Conservation (phyloP, 2,329 filamentous ascomycete species). For the Purpureocillium lavendulum region DNA sequence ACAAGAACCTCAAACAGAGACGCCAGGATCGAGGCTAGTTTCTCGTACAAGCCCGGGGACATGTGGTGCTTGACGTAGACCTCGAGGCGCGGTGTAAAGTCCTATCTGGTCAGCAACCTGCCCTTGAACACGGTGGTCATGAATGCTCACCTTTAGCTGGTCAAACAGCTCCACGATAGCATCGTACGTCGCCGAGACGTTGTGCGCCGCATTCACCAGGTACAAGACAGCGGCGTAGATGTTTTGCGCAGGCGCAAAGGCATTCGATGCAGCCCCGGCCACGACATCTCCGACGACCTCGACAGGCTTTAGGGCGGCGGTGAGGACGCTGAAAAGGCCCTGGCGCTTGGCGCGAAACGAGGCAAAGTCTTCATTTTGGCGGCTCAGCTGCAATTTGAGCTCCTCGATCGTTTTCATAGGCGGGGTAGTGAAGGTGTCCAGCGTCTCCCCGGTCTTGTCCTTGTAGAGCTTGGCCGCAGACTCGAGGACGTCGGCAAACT, state of each 20-base stretch:
- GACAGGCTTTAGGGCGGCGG: constrained; percentile 24
- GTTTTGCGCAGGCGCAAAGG: constrained; percentile 30
- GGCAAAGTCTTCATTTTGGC: constrained; percentile 25
- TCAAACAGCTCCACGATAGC: constrained; percentile 35
- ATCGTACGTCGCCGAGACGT: constrained; percentile 36
- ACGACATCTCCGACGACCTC: constrained; percentile 30
- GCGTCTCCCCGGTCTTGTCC: constrained; percentile 16
- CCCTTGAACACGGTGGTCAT: neutral
- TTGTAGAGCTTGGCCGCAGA: constrained; percentile 24
- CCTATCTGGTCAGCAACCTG: constrained; percentile 17
- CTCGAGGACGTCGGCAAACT: constrained; percentile 21
- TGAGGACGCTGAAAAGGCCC: constrained; percentile 23
- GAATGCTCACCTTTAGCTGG: constrained; percentile 22
- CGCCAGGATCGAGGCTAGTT: constrained; percentile 32
- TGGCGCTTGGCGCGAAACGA: constrained; percentile 27
- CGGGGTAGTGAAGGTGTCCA: constrained; percentile 23
- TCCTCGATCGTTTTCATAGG: constrained; percentile 23
- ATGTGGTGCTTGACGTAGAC: constrained; percentile 31
- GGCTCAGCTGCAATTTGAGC: constrained; percentile 20
- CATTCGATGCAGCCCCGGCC: constrained; percentile 24
- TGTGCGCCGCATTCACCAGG: constrained; percentile 33
- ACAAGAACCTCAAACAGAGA: constrained; percentile 36
- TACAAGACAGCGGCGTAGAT: constrained; percentile 35
- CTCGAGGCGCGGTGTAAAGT: constrained; percentile 32
- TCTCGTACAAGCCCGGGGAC: constrained; percentile 26